Evolutionary conservation across 192 early-diverging fungal species (phyloP), one percentile per base, ranked within the genome.

Genomic region (Backusella westeae): DNA sequence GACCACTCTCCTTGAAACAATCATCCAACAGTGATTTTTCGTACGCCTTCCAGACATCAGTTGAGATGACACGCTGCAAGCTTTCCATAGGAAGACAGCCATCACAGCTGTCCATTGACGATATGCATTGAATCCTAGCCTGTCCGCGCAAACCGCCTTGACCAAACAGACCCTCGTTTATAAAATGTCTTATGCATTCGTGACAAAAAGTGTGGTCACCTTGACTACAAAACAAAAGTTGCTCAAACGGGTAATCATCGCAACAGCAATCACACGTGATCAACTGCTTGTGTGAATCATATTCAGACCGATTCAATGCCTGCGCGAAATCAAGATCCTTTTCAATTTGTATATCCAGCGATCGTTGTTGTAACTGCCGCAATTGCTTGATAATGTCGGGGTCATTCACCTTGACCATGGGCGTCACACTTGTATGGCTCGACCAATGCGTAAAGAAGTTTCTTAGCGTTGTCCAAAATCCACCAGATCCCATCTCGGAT

Each of bases 201-300:
- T 81, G 65, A 65, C 86, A 87, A 21, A 85, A 87, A 12, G 81
- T 32, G 46, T 87, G 86, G 4, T 70, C 69, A 15, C 85, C 86
- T 65, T 81, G 66, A 34, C 71, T 84, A 73, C 86, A 87, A 71
- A 73, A 69, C 14, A 52, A 71, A 3, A 87, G 53, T 12, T 77
- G 39, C 74, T 87, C 86, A 71, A 87, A 87, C 23, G 86, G 26
- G 67, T 73, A 84, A 46, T 87, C 86, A 52, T 67, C 77, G 66
- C 79, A 86, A 65, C 86, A 87, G 52, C 86, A 87, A 41, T 71
- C 80, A 71, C 86, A 87, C 14, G 80, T 75, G n/a, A 87, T 87
- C 15, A 82, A 56, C 41, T 86, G 85, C 14, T 77, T 56, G 34
- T 73, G 32, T 0, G 32, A 32, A 0, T 49, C 39, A 26, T 87